Conservation (phyloP, 106 monocot genomes). For the Dactylorhiza incarnata region DNA sequence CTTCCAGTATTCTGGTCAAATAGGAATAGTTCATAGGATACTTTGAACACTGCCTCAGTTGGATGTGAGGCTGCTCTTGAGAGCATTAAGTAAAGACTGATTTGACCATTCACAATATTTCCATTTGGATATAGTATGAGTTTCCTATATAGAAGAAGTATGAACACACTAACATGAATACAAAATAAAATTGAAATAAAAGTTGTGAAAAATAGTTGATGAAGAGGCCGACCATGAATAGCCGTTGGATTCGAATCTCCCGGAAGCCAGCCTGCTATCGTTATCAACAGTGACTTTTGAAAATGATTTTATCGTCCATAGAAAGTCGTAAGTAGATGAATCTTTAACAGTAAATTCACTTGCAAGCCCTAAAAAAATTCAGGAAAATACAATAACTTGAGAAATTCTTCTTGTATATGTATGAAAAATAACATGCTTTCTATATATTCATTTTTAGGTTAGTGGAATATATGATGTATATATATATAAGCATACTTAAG, state of each 20-base stretch:
- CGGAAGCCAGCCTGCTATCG: neutral
- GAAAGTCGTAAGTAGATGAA: conserved; percentile 1
- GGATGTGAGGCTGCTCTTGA: conserved; percentile 3
- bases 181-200: neutral
- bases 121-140: neutral
- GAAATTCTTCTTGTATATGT: no score
- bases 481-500: no score
- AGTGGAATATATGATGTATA: no score
- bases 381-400: no score
- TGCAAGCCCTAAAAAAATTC: neutral
- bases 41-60: conserved; percentile 3
- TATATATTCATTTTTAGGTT: no score
- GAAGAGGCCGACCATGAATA: neutral
- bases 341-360: neutral
- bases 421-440: no score
- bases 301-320: conserved; percentile 12
- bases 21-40: conserved; percentile 8
- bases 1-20: conserved; percentile 8
- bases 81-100: conserved; percentile 6
- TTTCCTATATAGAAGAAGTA: conserved; percentile 2
- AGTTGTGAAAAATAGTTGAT: neutral
- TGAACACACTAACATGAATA: neutral
- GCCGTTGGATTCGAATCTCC: conserved; percentile 5
- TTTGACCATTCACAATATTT: conserved; percentile 4
- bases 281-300: neutral